Base-by-base conservation (phyloP, 345 rosid species). In the Citrus mangshanensis region DNA sequence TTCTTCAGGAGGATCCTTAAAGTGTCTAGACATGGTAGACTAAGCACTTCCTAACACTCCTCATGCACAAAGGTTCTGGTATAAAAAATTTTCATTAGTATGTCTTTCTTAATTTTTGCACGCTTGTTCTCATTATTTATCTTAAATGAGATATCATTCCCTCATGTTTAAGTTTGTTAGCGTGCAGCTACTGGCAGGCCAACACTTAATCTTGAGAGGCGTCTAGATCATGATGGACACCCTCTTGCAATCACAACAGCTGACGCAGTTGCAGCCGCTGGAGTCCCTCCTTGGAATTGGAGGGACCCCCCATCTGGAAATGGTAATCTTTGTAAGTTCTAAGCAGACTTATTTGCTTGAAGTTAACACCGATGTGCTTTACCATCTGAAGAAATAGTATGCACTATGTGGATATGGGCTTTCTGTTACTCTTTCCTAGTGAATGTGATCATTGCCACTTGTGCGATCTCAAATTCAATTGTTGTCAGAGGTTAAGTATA, bases 241-340 rank as follows among this genome's bases (percentile, higher is more conserved):
- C 94, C 99, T 78, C 95, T 96, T 72, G 97, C 99, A 66, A 91
- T 96, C 70, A 81, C 98, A 2, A 72, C 94, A 75, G 91, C 95
- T 64, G 98, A 96, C 81, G 95, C 97, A 64, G 97, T 93, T 68
- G 86, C 90, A 71, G 93, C 93, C 7, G 84, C 87, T 74, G 97
- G 94, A 79, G 97, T 96, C 85, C 94, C 98, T 87, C 98, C 99
- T 49, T 96, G 99, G 99, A 91, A 89, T 79, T 96, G 99, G 99
- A 91, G 98, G 82, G 98, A 96, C 63, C 81, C 94, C 68, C 97
- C 94, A 70, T 95, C 99, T 51, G 98, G 92, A 85, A 94, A 86
- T 78, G 98, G 98, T 87, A 86, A 84, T 82, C 74, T 71, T 81
- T 60, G 68, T 56, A 73, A 72, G 9, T 74, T 78, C 34, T 19